These are phyloP conservation scores for Pichia sp. DNA, from an alignment of 1,139 yeast species.

Conservation along the genomic window DNA sequence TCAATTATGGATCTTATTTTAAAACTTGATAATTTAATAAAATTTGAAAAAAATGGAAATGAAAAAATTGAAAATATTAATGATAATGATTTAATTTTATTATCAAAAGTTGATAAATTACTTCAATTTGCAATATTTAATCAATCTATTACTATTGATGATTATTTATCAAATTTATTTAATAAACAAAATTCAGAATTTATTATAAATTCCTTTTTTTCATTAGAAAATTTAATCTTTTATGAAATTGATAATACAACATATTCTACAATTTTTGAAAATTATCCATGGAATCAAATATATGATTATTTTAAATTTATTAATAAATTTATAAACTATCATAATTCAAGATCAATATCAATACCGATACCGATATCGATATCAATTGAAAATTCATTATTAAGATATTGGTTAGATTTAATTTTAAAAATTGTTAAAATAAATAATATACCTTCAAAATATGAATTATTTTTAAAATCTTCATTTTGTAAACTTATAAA, in stretches of 20 bases:
- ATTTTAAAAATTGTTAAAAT: neutral
- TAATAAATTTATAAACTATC: neutral
- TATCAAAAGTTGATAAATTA: conserved; percentile 6
- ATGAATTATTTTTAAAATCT: neutral
- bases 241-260: neutral
- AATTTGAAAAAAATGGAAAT: no score
- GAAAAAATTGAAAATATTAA: no score
- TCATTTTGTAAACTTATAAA: neutral
- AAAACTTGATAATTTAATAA: neutral
- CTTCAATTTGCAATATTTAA: neutral
- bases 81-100: neutral
- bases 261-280: neutral
- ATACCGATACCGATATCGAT: no score
- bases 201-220: conserved; percentile 5
- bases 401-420: neutral
- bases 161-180: neutral
- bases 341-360: neutral
- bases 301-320: neutral
- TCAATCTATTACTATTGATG: neutral
- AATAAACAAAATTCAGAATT: neutral
- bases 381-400: no score
- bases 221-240: conserved; percentile 4
- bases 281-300: neutral
- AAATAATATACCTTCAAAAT: neutral
- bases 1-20: neutral